Conservation (phyloP, 169 alveolate species). For the Eimeria zaria region DNA sequence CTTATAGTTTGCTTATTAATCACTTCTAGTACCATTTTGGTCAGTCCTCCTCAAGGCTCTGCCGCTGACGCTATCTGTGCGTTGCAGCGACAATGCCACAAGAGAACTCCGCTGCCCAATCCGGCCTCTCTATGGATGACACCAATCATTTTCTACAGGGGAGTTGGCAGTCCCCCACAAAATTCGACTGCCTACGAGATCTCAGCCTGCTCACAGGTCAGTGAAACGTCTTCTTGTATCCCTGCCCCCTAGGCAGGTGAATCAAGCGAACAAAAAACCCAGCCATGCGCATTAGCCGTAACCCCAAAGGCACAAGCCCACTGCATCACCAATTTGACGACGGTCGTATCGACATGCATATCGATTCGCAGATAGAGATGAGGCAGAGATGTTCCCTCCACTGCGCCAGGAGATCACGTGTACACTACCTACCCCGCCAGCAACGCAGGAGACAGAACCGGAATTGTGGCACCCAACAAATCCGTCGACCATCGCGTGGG, state of each 20-base stretch:
- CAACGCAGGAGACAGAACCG: constrained; percentile 70
- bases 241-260: neutral
- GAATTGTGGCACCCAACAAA: constrained; percentile 66
- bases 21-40: neutral
- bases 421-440: constrained; percentile 35
- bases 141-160: neutral
- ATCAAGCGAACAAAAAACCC: neutral
- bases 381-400: constrained; percentile 50
- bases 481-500: constrained; percentile 69
- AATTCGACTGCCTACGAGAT: constrained; percentile 42
- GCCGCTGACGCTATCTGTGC: neutral
- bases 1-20: neutral
- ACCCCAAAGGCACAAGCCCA: neutral
- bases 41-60: neutral
- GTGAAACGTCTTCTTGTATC: neutral
- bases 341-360: neutral
- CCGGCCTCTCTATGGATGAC: neutral
- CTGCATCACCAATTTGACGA: no score
- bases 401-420: constrained; percentile 61
- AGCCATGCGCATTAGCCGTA: neutral
- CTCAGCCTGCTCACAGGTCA: constrained; percentile 68
- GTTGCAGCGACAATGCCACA: constrained; percentile 53
- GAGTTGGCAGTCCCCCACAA: neutral
- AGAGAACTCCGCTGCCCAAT: neutral
- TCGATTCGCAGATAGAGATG: constrained; percentile 26